Percentiles rank a stretch among this genome's conserved stretches.
Evolutionary conservation across 139 green algal species (phyloP).

Genomic region (Trebouxia sp.): DNA sequence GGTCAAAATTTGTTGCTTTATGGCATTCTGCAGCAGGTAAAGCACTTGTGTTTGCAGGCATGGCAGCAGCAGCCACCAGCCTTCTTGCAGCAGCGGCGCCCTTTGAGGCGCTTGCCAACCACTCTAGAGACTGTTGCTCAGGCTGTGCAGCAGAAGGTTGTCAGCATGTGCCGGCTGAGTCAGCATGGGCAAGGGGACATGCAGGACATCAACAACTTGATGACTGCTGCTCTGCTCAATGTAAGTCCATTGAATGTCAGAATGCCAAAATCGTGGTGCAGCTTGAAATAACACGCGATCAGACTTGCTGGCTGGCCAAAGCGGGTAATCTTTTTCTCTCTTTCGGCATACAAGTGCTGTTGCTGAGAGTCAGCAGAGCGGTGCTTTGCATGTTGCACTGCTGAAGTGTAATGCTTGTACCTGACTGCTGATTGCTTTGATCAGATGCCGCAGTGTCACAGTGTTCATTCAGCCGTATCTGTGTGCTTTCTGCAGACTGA

Average conservation of each 20-base stretch:
- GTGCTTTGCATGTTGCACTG: no score
- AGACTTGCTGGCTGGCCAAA: no score
- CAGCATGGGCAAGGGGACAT: background rate
- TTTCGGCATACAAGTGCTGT: no score
- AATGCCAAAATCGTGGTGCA: no score
- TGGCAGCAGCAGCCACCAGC: constrained; percentile 9
- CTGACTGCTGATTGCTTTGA: no score
- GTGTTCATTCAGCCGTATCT: no score
- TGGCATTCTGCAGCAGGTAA: background rate
- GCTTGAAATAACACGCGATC: no score
- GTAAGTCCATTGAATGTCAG: background rate
- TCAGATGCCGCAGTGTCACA: no score
- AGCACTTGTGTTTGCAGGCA: background rate
- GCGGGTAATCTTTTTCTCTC: no score
- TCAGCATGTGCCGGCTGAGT: background rate
- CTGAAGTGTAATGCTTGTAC: no score
- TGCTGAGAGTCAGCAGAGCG: no score
- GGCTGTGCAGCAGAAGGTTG: constrained; percentile 11
- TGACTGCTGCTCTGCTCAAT: background rate
- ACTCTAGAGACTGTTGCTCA: background rate
- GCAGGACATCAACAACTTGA: constrained; percentile 5
- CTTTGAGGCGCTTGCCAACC: background rate
- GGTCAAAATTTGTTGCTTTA: no score
- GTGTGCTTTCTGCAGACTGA: background rate
- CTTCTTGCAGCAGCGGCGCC: constrained; percentile 11